Evolutionary conservation across 495 filamentous ascomycete genomes (phyloP), one percentile per base, ranked within the genome.

Genomic region (Wilcoxina mikolae): DNA sequence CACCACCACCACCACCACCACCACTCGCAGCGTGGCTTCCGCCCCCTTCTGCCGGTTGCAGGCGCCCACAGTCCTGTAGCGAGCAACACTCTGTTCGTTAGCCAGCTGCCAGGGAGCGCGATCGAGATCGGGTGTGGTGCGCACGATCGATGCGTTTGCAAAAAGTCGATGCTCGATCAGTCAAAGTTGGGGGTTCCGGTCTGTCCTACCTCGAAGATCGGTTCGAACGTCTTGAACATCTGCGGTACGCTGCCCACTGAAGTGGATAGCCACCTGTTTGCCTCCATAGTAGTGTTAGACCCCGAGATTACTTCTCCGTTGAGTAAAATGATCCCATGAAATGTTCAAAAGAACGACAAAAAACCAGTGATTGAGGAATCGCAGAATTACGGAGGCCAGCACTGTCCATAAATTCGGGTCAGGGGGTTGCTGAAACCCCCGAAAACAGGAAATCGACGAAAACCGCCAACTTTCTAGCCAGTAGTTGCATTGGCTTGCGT

Each of bases 151-250:
- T 39, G 35, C 35, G 35, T 39, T 39, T 39, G 35, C 35, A 39
- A 39, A 39, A 39, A 15, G 35, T 39, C 35, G 35, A 39, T 39
- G 35, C 35, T 39, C 2, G 46, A 49, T 27, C 46, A 29, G 25
- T 29, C 46, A 29, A 23, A 46, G 43, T 7, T 46, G 43, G 43
- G 35, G 35, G 35, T 18, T 39, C 35, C 35, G 35, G 47, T 33
- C 23, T 41, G 49, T 52, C 49, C 49, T 52, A 52, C 49, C 49
- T 52, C 49, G 12, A 31, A 52, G 49, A 41, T 52, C 49, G 49
- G 18, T 38, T 38, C 33, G 10, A 41, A 38, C 12, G 49, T 52
- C 29, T 52, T 52, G 18, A 11, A 17, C 33, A 22, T 9, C 29
- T 52, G 49, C 22, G 49, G 31, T 5, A 52, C 23, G 49, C 49